A percentile compares a stretch with the other conserved stretches of the same genome.
phyloP scores from a whole-genome alignment of 768 basidiomycete genomes.

The Tricholoma sp. region DNA sequence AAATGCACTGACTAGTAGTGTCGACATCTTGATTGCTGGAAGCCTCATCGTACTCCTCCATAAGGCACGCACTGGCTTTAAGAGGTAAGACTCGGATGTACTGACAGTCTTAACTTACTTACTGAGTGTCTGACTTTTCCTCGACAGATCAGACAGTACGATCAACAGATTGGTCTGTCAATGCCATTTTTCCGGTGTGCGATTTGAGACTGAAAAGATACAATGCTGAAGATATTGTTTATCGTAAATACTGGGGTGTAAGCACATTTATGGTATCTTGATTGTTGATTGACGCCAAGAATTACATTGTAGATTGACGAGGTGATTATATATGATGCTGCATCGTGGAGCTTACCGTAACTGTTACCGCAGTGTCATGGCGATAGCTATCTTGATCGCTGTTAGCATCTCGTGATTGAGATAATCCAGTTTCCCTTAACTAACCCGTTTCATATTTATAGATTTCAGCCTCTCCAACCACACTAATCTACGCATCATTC shows the following conservation, averaged over 20 bases:
- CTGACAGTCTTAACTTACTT: not conserved
- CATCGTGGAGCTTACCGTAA: not conserved
- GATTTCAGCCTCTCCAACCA: slow-evolving; percentile 20
- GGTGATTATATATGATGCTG: not conserved
- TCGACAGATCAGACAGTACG: slow-evolving; percentile 15
- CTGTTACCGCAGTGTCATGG: not conserved
- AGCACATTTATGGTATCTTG: not conserved
- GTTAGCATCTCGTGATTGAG: not conserved
- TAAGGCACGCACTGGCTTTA: slow-evolving; percentile 46
- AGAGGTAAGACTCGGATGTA: slow-evolving; percentile 22
- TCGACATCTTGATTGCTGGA: slow-evolving; percentile 44
- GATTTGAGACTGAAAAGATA: not conserved
- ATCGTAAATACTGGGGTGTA: slow-evolving; percentile 18
- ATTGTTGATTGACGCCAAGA: not conserved
- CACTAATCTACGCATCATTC: slow-evolving; percentile 26
- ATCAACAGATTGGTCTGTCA: slow-evolving; percentile 10
- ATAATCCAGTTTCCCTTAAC: not conserved
- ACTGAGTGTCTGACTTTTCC: not conserved
- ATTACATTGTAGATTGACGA: slow-evolving; percentile 1
- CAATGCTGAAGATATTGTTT: slow-evolving; percentile 15
- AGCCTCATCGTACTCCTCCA: slow-evolving; percentile 44
- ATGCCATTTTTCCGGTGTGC: not conserved
- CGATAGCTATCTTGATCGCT: slow-evolving; percentile 8
- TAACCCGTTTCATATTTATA: slow-evolving; percentile 1
- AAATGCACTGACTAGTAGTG: slow-evolving; percentile 43